Evolutionary conservation across 2,329 filamentous ascomycete genomes (phyloP), one percentile per base, ranked within the genome.

Genomic region (Acrodontium crateriforme): DNA sequence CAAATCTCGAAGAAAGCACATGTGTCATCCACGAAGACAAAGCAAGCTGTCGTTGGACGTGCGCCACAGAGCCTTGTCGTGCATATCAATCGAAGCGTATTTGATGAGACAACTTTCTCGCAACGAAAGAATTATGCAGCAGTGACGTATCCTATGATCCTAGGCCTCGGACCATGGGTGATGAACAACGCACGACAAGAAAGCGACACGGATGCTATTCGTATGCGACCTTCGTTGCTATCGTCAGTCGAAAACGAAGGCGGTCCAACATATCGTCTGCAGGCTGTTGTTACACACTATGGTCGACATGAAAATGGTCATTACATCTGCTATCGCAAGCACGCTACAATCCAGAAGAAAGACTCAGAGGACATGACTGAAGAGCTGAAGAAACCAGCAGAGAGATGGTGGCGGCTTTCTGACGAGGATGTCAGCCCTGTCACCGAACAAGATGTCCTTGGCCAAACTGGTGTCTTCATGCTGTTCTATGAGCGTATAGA

Each of bases 351-450:
- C 7, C 26, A 29, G 12, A 37, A 14, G 24, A 20, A 22, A 10
- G 20, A 22, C 10, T 4, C 20, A 22, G 20, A 22, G 13, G 20
- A 22, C 20, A 25, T 25, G 4, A 16, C 24, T 7, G 29, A 41
- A 16, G 41, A 60, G 9, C 60, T 68, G 38, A 68, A 71, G 34
- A n/a, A n/a, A n/a, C n/a, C n/a, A n/a, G n/a, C n/a, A n/a, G n/a
- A n/a, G n/a, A n/a, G n/a, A n/a, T 95, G 89, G 89, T 98, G 83
- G 76, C 68, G 80, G 10, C 64, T 95, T 16, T 95, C 87, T 50
- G 87, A 95, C 45, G 81, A 93, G 35, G 75, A 78, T 37, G 85
- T 95, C 6, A 71, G 65, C 35, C 65, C 70, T 38, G 78, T 85
- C 14, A 69, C 69, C 12, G 81, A 93, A 49, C 66, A 75, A 8